A percentile compares a stretch with the other conserved stretches of the same genome.
phyloP scores from a whole-genome alignment of 2,329 filamentous ascomycete genomes.

The Sporothrix phasma region DNA sequence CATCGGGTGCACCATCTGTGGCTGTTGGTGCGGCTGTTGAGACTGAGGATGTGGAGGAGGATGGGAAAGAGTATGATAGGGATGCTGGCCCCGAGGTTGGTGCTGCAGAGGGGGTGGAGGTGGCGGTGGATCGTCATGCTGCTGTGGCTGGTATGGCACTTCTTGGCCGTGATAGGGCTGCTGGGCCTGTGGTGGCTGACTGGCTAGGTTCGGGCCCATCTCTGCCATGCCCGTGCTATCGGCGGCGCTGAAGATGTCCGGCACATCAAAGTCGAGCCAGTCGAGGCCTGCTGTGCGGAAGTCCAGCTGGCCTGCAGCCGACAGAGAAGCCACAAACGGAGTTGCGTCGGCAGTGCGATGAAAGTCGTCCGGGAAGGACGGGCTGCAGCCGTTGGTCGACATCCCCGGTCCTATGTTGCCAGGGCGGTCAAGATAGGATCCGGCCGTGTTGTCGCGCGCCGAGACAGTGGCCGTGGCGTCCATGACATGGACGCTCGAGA shows the following conservation, averaged over 20 bases:
- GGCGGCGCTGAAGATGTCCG: not conserved
- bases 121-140: not conserved
- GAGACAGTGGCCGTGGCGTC: not conserved
- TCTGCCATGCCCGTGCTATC: not conserved
- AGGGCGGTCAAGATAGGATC: not conserved
- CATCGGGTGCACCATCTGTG: not conserved
- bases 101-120: not conserved
- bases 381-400: not conserved
- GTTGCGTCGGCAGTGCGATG: slow-evolving; percentile 6
- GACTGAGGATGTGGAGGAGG: not conserved
- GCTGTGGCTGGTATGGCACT: not conserved
- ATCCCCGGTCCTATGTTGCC: not conserved
- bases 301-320: slow-evolving; percentile 13
- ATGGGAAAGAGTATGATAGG: not conserved
- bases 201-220: not conserved
- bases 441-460: not conserved
- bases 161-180: not conserved
- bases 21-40: not conserved
- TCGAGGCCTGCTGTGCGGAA: slow-evolving; percentile 15
- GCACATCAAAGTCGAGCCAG: slow-evolving; percentile 18
- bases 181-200: not conserved
- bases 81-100: not conserved
- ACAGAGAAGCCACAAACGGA: slow-evolving; percentile 12
- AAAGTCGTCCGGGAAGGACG: slow-evolving; percentile 13
- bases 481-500: not conserved